These are phyloP conservation scores for Isabelozyma gotoi DNA, from an alignment of 805 yeast genomes.

Conservation along the genomic window DNA sequence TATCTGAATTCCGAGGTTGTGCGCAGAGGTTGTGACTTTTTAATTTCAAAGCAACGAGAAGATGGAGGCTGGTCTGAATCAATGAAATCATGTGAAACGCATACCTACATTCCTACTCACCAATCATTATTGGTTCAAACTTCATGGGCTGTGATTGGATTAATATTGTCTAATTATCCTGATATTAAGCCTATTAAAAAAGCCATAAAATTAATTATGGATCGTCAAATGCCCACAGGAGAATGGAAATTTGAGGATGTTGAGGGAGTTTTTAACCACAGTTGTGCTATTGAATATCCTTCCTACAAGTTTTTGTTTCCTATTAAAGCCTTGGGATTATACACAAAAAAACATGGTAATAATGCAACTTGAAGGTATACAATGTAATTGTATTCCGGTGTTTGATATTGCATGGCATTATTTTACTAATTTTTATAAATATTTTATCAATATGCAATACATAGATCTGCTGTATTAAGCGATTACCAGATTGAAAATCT, in stretches of 20 bases:
- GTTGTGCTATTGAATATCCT: slow-evolving; percentile 91
- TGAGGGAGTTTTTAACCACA: slow-evolving; percentile 95
- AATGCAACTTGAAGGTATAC: no score
- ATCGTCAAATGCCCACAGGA: slow-evolving; percentile 70
- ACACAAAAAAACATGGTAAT: slow-evolving; percentile 29
- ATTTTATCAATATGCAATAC: no score
- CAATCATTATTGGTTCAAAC: slow-evolving; percentile 82
- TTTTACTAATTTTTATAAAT: no score
- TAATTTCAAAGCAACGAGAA: slow-evolving; percentile 66
- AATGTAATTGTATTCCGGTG: no score
- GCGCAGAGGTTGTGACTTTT: slow-evolving; percentile 78
- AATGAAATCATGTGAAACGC: slow-evolving; percentile 85
- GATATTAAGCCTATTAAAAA: slow-evolving; percentile 55
- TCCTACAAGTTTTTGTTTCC: slow-evolving; percentile 87
- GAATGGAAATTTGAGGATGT: slow-evolving; percentile 83
- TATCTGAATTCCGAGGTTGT: slow-evolving; percentile 66
- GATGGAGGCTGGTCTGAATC: slow-evolving; percentile 99
- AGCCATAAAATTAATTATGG: slow-evolving; percentile 65
- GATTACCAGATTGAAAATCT: no score
- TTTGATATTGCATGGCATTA: no score
- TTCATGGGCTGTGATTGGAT: slow-evolving; percentile 86
- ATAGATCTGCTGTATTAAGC: no score
- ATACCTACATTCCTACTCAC: slow-evolving; percentile 64
- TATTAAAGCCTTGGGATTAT: slow-evolving; percentile 89
- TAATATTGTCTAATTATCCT: slow-evolving; percentile 81